phyloP scores from a whole-genome alignment of 1,284 basidiomycete genomes.

The Paramarasmius palmivorus region DNA sequence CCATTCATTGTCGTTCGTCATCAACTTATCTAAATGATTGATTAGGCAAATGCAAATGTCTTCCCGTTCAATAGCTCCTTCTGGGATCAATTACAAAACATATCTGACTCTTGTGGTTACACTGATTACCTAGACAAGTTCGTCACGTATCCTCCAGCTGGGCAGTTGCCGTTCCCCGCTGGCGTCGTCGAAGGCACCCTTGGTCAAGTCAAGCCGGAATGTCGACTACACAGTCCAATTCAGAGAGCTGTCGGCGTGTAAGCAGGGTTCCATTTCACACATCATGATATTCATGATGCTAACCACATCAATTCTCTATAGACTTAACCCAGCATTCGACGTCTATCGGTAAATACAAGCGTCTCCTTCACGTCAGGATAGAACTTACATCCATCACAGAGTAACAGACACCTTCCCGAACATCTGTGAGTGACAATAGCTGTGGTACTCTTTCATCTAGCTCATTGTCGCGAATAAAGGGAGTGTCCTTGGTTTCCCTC shows the following conservation, averaged over 20 bases:
- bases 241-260: constrained; percentile 42
- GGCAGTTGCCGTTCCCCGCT: constrained; percentile 48
- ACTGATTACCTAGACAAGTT: constrained; percentile 61
- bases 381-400: constrained; percentile 17
- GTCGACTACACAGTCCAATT: constrained; percentile 45
- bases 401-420: constrained; percentile 40
- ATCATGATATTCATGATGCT: neutral
- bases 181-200: constrained; percentile 32
- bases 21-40: constrained; percentile 2
- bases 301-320: constrained; percentile 17
- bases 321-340: constrained; percentile 58
- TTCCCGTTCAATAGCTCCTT: constrained; percentile 59
- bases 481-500: constrained; percentile 59
- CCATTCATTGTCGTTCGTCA: constrained; percentile 40
- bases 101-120: constrained; percentile 60
- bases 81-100: constrained; percentile 52
- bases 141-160: constrained; percentile 65
- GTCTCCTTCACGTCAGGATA: constrained; percentile 11
- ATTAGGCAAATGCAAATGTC: constrained; percentile 49
- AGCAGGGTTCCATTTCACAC: constrained; percentile 12
- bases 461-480: constrained; percentile 26
- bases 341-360: constrained; percentile 33
- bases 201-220: constrained; percentile 35
- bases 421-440: constrained; percentile 28
- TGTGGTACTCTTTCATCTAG: neutral